These are phyloP conservation scores for Colletotrichum sidae DNA, from an alignment of 2,329 filamentous ascomycete genomes.

Conservation along the genomic window DNA sequence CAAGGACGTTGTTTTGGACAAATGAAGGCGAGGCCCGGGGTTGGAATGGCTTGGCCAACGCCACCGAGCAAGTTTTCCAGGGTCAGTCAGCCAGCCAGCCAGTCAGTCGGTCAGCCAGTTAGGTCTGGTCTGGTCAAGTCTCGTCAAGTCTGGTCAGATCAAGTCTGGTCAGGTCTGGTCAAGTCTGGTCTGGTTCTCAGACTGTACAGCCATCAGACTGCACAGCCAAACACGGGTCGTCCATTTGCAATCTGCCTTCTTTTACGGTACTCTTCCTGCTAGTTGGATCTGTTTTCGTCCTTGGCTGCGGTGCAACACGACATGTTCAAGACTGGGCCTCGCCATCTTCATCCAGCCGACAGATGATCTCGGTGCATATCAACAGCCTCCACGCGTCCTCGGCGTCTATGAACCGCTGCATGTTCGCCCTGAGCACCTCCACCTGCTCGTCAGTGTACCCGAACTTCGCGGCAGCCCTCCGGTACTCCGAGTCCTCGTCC, in stretches of 20 bases:
- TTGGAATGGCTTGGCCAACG: constrained; percentile 25
- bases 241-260: constrained; percentile 7
- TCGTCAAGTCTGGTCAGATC: no score
- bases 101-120: no score
- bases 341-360: constrained; percentile 4
- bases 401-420: constrained; percentile 17
- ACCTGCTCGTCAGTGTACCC: constrained; percentile 25
- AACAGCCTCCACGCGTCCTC: constrained; percentile 21
- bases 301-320: background rate
- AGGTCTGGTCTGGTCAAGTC: no score
- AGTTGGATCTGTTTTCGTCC: background rate
- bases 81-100: background rate
- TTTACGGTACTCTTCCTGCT: background rate
- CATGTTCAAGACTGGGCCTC: background rate
- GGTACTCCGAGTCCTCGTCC: constrained; percentile 21
- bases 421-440: constrained; percentile 11
- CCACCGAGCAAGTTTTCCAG: constrained; percentile 24
- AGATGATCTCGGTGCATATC: constrained; percentile 31
- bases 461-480: constrained; percentile 19
- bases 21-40: background rate
- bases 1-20: constrained; percentile 1
- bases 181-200: background rate
- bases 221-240: constrained; percentile 16
- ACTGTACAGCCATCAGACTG: constrained; percentile 14
- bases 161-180: no score